These are phyloP conservation scores for Penicillium arizonense DNA, from an alignment of 495 filamentous ascomycete species.

Conservation along the genomic window DNA sequence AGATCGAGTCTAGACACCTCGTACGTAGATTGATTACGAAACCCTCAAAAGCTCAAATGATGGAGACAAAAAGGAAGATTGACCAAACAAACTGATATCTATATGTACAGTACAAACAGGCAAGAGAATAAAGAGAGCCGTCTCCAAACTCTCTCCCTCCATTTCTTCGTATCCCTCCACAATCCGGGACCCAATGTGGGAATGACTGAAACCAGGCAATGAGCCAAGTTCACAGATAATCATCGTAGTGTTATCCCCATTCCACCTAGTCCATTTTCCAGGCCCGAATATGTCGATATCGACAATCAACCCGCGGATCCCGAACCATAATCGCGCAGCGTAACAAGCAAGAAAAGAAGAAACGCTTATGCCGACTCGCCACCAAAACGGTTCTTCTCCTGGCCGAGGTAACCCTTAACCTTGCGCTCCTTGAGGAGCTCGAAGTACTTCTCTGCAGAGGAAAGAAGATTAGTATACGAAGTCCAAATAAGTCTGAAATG, in stretches of 20 bases:
- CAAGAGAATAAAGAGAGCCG: constrained; percentile 4
- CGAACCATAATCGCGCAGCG: constrained; percentile 2
- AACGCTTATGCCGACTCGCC: constrained; percentile 12
- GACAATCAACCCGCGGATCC: background rate
- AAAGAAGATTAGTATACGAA: background rate
- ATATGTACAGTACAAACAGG: constrained; percentile 17
- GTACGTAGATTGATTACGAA: background rate
- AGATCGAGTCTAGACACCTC: background rate
- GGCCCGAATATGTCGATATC: background rate
- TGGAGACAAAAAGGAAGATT: constrained; percentile 7
- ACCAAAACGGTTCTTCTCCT: constrained; percentile 82
- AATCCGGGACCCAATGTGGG: background rate
- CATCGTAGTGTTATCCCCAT: background rate
- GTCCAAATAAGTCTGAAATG: background rate
- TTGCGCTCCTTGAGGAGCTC: constrained; percentile 81
- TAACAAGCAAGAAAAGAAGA: background rate
- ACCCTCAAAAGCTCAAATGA: background rate
- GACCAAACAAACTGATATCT: constrained; percentile 18
- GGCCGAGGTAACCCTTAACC: constrained; percentile 83
- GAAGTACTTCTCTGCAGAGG: constrained; percentile 78
- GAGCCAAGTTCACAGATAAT: too few relatives aligned
- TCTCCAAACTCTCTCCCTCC: constrained; percentile 5
- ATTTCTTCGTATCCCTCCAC: constrained; percentile 2
- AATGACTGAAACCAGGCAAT: background rate
- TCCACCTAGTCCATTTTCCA: background rate